Evolutionary conservation across 768 basidiomycete genomes (phyloP).

Genomic region (Boletus speciosus): DNA sequence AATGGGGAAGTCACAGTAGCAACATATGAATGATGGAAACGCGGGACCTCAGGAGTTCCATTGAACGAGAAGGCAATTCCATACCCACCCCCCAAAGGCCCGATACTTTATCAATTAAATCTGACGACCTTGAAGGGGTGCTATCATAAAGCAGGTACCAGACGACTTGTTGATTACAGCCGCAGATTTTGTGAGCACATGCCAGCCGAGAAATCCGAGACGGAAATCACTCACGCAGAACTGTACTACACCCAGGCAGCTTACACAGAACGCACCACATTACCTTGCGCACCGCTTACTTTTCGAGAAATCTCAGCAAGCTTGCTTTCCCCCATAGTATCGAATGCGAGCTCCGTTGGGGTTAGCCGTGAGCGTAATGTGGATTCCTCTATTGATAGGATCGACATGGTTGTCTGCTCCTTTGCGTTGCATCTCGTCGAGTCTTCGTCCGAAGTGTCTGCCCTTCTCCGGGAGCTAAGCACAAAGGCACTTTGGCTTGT

Average conservation of each 20-base stretch:
- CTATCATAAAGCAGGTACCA: constrained; percentile 5
- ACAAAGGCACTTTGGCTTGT: constrained; percentile 62
- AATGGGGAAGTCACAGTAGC: constrained; percentile 66
- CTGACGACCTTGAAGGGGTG: neutral
- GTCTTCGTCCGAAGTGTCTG: constrained; percentile 57
- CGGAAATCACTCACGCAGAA: constrained; percentile 11
- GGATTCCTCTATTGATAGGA: constrained; percentile 9
- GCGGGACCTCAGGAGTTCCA: constrained; percentile 27
- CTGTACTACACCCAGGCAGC: constrained; percentile 58
- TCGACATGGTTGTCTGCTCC: constrained; percentile 69
- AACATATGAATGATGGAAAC: constrained; percentile 58
- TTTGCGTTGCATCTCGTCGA: constrained; percentile 72
- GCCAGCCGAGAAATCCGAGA: neutral
- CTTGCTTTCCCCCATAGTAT: constrained; percentile 37
- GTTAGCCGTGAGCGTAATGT: neutral
- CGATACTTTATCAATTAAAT: neutral
- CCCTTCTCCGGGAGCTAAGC: constrained; percentile 62
- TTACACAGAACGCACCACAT: constrained; percentile 51
- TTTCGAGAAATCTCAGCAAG: constrained; percentile 65
- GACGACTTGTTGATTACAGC: constrained; percentile 19
- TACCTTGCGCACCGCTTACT: constrained; percentile 53
- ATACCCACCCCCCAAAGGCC: neutral
- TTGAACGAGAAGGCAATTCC: constrained; percentile 8
- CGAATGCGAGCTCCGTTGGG: constrained; percentile 11
- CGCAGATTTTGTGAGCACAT: constrained; percentile 25